These are phyloP conservation scores for Podospora tetraspora DNA, from an alignment of 495 filamentous ascomycete genomes.

Conservation along the genomic window DNA sequence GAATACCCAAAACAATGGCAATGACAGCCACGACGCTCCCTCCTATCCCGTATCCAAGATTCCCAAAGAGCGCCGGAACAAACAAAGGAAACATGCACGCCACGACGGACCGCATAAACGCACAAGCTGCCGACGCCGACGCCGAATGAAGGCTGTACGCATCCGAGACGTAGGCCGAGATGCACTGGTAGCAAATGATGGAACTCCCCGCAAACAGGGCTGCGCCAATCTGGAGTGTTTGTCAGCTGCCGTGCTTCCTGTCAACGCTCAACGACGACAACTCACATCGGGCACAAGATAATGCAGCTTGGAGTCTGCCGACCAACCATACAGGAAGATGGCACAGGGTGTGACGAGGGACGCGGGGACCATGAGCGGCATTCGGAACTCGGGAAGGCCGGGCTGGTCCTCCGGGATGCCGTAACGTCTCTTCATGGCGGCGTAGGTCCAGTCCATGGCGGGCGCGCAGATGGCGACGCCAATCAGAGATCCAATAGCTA, in stretches of 20 bases:
- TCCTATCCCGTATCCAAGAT: slow-evolving; percentile 7
- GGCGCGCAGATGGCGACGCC: slow-evolving; percentile 36
- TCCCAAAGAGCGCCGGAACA: slow-evolving; percentile 12
- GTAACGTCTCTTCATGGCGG: slow-evolving; percentile 6
- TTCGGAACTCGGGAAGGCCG: slow-evolving; percentile 22
- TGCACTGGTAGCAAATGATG: slow-evolving; percentile 16
- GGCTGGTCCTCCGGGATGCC: slow-evolving; percentile 7
- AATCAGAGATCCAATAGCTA: slow-evolving; percentile 47
- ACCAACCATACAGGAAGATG: slow-evolving; percentile 41
- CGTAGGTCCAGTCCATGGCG: slow-evolving; percentile 33
- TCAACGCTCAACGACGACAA: background rate
- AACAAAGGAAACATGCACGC: slow-evolving; percentile 14
- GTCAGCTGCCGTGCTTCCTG: background rate
- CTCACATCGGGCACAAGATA: slow-evolving; percentile 26
- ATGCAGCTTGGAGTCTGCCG: slow-evolving; percentile 20
- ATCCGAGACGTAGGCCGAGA: slow-evolving; percentile 12
- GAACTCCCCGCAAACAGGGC: slow-evolving; percentile 5
- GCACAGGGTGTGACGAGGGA: slow-evolving; percentile 19
- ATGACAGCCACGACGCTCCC: slow-evolving; percentile 7
- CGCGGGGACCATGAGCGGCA: slow-evolving; percentile 26
- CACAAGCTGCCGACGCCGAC: slow-evolving; percentile 12
- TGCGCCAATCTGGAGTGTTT: slow-evolving; percentile 1
- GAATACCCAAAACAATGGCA: slow-evolving; percentile 7
- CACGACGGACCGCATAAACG: slow-evolving; percentile 8
- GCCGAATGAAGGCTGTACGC: slow-evolving; percentile 14